A percentile compares a stretch with the other conserved stretches of the same genome.
Conservation (phyloP, 78 protist genomes). For the Planoprotostelium fungivorum region DNA sequence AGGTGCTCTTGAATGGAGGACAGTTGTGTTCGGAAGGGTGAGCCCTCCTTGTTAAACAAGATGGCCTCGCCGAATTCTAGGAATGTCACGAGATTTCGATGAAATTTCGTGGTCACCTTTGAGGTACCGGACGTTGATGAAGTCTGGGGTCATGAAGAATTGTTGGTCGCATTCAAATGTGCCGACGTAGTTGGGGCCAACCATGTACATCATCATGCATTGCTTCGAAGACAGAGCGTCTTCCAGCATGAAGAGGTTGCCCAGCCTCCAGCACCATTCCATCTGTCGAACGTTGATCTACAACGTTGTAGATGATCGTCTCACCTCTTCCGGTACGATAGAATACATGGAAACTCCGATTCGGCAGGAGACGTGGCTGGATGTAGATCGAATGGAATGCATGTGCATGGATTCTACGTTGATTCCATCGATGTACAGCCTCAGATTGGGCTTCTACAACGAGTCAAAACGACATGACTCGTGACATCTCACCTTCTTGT, state of each 20-base stretch:
- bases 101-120: background rate
- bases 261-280: conserved; percentile 24
- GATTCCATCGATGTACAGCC: background rate
- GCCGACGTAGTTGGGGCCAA: conserved; percentile 47
- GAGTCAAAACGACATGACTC: background rate
- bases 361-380: background rate
- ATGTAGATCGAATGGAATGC: background rate
- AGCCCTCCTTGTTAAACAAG: background rate
- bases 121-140: background rate
- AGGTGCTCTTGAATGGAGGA: background rate
- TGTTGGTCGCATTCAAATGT: conserved; percentile 25
- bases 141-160: background rate
- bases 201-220: conserved; percentile 36
- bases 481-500: background rate
- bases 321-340: background rate
- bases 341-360: background rate
- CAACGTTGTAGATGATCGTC: too few species aligned
- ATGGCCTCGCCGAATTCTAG: background rate
- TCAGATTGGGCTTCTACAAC: background rate
- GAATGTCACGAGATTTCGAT: too few species aligned
- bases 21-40: background rate
- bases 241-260: conserved; percentile 41
- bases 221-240: conserved; percentile 28
- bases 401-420: background rate
- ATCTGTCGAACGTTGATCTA: background rate